Evolutionary conservation across 2,329 filamentous ascomycete species (phyloP), one percentile per base, ranked within the genome.

Genomic region (Colletotrichum liaoningense): DNA sequence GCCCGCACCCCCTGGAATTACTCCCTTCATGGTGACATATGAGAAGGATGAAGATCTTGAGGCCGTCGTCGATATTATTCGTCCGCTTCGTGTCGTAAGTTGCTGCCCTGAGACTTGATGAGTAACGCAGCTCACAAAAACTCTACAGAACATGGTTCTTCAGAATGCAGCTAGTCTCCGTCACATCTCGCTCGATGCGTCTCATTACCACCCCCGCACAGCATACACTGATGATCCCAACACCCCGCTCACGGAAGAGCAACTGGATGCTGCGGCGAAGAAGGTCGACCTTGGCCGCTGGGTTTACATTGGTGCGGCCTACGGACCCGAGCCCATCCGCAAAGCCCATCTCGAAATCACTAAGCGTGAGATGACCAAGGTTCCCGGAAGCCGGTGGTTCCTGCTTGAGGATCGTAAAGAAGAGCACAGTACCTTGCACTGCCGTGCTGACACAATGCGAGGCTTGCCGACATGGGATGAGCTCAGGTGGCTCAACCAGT

Each of bases 151-250:
- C 9, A 78, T 78, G 74, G 72, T 87, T 5, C 74, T 88, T 16
- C 84, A 85, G 56, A 88, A 88, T 65, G 85, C 86, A 0, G 84
- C 86, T 1, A 84, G 83, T 22, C 77, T 87, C 22, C 80, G 85
- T 1, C 83, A 86, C 71, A 81, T 87, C 26, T 75, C 84, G 4
- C 78, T 86, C 2, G 84, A 86, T 69, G 82, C 84, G 1, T 83
- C 83, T 5, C 82, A 84, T 4, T 80, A 81, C 67, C 82, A 80
- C 35, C 72, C 78, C 14, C 79, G 77, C 26, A 80, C 52, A 33
- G 66, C 79, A 70, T 78, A 79, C 14, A 80, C 69, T 9, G 67
- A 72, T 12, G 62, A 4, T 35, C 49, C 49, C 81, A 59, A 73
- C 9, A 58, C 59, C 3, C 70, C 83, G 0, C 75, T 86, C 1